Conservation (phyloP, 257 asterid genomes). For the Marsdenia floribunda region DNA sequence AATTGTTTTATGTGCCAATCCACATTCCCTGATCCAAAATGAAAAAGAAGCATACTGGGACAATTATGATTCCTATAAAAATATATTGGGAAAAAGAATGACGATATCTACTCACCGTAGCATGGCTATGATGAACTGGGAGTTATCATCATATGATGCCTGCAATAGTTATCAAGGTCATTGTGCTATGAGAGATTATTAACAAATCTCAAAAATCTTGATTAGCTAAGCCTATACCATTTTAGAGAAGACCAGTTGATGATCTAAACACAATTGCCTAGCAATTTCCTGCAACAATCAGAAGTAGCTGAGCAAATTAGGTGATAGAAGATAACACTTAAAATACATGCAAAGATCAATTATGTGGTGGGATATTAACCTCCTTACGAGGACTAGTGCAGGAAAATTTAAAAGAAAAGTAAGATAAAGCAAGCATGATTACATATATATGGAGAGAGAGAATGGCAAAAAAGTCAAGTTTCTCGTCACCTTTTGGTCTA, state of each 20-base stretch:
- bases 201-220: conserved; percentile 8
- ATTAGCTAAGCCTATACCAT: conserved; percentile 44
- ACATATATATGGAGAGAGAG: neutral
- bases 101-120: conserved; percentile 45
- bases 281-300: conserved; percentile 75
- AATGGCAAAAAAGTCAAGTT: neutral
- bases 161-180: conserved; percentile 30
- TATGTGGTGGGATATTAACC: neutral
- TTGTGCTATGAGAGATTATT: conserved; percentile 9
- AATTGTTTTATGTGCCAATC: conserved; percentile 89
- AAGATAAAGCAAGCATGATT: conserved; percentile 3
- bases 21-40: conserved; percentile 62
- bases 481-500: neutral
- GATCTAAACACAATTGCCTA: conserved; percentile 78
- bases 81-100: neutral
- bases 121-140: conserved; percentile 79
- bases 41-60: neutral
- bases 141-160: conserved; percentile 92
- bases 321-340: conserved; percentile 14
- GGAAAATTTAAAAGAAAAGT: conserved; percentile 4
- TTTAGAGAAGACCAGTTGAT: conserved; percentile 76
- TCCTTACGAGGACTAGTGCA: neutral
- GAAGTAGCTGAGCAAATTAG: neutral
- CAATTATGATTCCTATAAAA: neutral
- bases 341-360: neutral